Evolutionary conservation across 257 asterid species (phyloP).

Genomic region (Solanum verrucosum): DNA sequence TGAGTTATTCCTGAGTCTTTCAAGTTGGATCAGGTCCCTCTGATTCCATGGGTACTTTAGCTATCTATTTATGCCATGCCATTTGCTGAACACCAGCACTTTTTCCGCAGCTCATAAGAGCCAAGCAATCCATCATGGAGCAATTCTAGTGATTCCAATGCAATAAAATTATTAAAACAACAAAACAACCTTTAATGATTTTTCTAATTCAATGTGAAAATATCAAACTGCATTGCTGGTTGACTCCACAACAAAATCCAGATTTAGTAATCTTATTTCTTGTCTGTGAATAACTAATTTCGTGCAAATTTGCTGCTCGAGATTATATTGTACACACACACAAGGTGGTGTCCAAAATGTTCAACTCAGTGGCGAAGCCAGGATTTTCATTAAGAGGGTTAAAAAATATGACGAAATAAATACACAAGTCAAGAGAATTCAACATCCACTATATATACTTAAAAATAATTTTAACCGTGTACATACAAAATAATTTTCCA

Average conservation of each 20-base stretch:
- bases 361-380: neutral
- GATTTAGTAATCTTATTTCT: neutral
- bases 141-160: neutral
- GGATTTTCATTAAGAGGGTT: neutral
- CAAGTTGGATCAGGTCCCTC: slow-evolving; percentile 2
- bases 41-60: neutral
- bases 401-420: neutral
- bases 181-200: neutral
- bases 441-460: neutral
- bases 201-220: neutral
- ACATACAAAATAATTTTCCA: neutral
- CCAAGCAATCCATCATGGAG: neutral
- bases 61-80: neutral
- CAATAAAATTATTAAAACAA: neutral
- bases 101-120: neutral
- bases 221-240: neutral
- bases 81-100: slow-evolving; percentile 1
- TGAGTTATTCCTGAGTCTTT: neutral
- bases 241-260: neutral
- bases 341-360: neutral
- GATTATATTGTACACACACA: neutral
- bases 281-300: neutral
- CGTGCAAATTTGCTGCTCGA: neutral
- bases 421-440: neutral
- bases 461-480: neutral